Evolutionary conservation across 179 eudicot species (phyloP).

Genomic region (Drosera spatulata): DNA sequence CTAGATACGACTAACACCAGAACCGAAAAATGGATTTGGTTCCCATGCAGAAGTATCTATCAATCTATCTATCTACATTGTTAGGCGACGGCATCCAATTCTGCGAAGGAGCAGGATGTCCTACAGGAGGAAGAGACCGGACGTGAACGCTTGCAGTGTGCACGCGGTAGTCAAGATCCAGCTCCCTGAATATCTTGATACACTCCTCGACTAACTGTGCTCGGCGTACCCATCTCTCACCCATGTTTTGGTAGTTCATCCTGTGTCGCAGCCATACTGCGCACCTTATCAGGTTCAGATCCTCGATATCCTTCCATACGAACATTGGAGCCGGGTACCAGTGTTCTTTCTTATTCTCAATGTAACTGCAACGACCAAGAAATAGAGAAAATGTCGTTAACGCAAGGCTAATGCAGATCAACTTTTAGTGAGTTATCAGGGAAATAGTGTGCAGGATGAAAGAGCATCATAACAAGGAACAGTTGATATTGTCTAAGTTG

Average conservation of each 20-base stretch:
- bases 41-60: no score
- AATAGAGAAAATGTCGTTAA: no score
- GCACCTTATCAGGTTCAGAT: slow-evolving; percentile 26
- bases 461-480: no score
- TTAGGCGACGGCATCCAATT: slow-evolving; percentile 20
- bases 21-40: no score
- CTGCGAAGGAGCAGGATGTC: slow-evolving; percentile 14
- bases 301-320: slow-evolving; percentile 40
- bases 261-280: slow-evolving; percentile 62
- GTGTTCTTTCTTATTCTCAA: slow-evolving; percentile 56
- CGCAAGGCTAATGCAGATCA: no score
- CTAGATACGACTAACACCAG: no score
- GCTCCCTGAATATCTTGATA: slow-evolving; percentile 44
- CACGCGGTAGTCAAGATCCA: slow-evolving; percentile 54
- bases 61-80: no score
- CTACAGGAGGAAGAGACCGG: slow-evolving; percentile 29
- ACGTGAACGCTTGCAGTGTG: slow-evolving; percentile 46
- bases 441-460: no score
- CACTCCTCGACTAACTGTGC: slow-evolving; percentile 57
- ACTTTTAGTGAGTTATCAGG: no score
- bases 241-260: slow-evolving; percentile 77
- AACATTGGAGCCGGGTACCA: slow-evolving; percentile 56
- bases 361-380: slow-evolving; percentile 13
- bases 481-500: no score
- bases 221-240: slow-evolving; percentile 44